Conservation (phyloP, 2,329 filamentous ascomycete genomes). For the Stagonosporopsis tanaceti region DNA sequence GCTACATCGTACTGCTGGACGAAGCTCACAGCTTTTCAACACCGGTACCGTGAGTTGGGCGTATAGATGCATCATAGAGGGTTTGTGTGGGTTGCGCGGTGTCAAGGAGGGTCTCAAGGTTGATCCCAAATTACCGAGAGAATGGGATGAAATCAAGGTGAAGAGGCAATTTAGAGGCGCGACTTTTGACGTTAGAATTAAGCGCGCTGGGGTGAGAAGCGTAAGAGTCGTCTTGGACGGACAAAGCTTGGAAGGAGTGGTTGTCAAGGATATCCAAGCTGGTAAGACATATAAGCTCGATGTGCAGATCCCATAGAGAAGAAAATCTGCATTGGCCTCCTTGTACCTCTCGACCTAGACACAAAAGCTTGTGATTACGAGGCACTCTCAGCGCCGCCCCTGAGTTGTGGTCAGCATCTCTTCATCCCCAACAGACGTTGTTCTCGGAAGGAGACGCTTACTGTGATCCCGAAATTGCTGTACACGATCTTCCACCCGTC, state of each 20-base stretch:
- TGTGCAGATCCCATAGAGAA: constrained; percentile 37
- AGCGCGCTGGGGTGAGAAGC: constrained; percentile 51
- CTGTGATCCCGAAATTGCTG: constrained; percentile 16
- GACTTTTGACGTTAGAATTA: constrained; percentile 58
- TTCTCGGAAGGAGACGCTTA: background rate
- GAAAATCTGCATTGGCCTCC: background rate
- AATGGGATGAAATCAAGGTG: constrained; percentile 59
- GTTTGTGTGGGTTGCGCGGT: constrained; percentile 62
- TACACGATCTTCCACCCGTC: constrained; percentile 18
- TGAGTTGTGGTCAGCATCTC: background rate
- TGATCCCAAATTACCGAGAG: constrained; percentile 60
- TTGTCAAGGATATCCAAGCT: constrained; percentile 53
- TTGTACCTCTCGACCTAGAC: too few relatives aligned
- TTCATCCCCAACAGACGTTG: background rate
- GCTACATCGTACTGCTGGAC: constrained; percentile 57
- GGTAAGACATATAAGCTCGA: constrained; percentile 58
- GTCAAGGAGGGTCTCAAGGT: constrained; percentile 58
- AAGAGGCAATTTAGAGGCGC: constrained; percentile 61
- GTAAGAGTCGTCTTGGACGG: constrained; percentile 54
- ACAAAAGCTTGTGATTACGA: background rate
- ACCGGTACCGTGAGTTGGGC: constrained; percentile 66
- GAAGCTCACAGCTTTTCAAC: constrained; percentile 66
- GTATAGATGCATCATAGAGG: constrained; percentile 64
- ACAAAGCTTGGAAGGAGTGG: constrained; percentile 49
- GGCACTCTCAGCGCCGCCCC: constrained; percentile 5